Conservation (phyloP, 495 filamentous ascomycete genomes). For the Penicillium ucsense region DNA sequence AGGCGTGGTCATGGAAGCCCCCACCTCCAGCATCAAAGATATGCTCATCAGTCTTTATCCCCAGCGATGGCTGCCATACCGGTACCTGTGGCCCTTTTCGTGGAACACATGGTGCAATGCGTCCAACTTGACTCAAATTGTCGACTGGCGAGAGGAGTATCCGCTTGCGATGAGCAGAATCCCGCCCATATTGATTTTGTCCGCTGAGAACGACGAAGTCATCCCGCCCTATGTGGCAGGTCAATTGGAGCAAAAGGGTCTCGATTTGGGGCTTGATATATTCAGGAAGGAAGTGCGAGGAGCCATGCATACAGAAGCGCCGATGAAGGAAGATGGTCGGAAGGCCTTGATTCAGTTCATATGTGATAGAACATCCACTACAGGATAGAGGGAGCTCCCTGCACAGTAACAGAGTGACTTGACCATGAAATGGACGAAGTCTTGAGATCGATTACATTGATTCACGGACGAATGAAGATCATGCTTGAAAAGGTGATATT, state of each 20-base stretch:
- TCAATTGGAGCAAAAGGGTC: slow-evolving; percentile 32
- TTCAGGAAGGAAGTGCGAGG: slow-evolving; percentile 27
- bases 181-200: slow-evolving; percentile 46
- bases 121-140: slow-evolving; percentile 24
- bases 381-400: neutral
- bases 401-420: neutral
- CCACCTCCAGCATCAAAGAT: slow-evolving; percentile 59
- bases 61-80: slow-evolving; percentile 74
- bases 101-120: slow-evolving; percentile 45
- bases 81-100: slow-evolving; percentile 47
- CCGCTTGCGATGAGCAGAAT: neutral
- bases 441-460: neutral
- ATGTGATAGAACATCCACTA: neutral
- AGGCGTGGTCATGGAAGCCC: slow-evolving; percentile 64
- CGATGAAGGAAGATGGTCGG: slow-evolving; percentile 31
- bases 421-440: no score
- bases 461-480: neutral
- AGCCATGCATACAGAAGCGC: slow-evolving; percentile 45
- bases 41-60: slow-evolving; percentile 72
- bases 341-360: slow-evolving; percentile 30
- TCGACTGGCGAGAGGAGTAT: slow-evolving; percentile 11
- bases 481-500: slow-evolving; percentile 11
- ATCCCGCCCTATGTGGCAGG: slow-evolving; percentile 50
- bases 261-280: slow-evolving; percentile 20
- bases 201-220: slow-evolving; percentile 58